Evolutionary conservation across 495 filamentous ascomycete genomes (phyloP).

Genomic region (Lasiosphaeria hispida): DNA sequence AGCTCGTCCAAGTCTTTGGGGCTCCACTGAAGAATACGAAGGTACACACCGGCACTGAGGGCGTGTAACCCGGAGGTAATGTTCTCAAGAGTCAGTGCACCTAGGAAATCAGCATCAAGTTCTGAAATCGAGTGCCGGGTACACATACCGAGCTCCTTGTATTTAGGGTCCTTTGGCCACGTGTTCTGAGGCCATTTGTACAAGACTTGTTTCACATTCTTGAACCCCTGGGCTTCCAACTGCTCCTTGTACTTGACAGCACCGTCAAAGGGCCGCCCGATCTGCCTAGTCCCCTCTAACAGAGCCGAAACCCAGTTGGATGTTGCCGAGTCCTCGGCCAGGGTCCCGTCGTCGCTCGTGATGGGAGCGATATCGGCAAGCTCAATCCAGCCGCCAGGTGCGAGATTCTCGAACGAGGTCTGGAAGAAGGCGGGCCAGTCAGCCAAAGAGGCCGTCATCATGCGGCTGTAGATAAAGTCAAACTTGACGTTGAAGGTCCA

Average conservation of each 20-base stretch:
- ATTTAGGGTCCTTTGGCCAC: too few species aligned
- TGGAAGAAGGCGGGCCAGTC: constrained; percentile 43
- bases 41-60: too few species aligned
- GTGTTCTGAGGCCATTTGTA: background rate
- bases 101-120: too few species aligned
- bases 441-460: constrained; percentile 39
- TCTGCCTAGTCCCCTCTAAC: background rate
- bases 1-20: too few species aligned
- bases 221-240: constrained; percentile 32
- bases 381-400: constrained; percentile 49
- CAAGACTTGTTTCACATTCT: constrained; percentile 29
- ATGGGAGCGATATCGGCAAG: constrained; percentile 20
- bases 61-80: too few species aligned
- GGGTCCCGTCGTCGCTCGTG: constrained; percentile 23
- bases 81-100: too few species aligned
- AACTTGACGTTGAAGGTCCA: constrained; percentile 44
- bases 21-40: too few species aligned
- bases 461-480: constrained; percentile 47
- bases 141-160: too few species aligned
- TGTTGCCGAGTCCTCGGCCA: constrained; percentile 18
- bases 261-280: background rate
- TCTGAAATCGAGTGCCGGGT: too few species aligned
- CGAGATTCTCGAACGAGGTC: constrained; percentile 37
- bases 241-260: constrained; percentile 27
- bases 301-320: constrained; percentile 16